Base-by-base conservation (phyloP, 306 rosid genomes). In the Notholithocarpus densiflorus region DNA sequence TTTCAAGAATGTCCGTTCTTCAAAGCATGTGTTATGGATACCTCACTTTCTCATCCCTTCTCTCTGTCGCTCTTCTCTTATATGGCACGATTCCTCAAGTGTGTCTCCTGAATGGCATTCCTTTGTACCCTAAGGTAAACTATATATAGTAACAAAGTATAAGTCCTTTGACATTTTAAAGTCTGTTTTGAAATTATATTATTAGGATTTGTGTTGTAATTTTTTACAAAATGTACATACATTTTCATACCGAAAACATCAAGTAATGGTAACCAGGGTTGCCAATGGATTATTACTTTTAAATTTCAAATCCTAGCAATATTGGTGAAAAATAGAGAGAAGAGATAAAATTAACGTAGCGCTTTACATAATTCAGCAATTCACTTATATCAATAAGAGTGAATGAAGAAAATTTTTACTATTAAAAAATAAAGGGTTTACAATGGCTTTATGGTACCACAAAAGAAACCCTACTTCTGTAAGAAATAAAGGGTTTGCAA, bases 51-150 rank as follows among this genome's bases (percentile, higher is more conserved):
- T 52, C 85, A 61, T 53, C 85, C 71, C 0, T 84, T 0, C 81
- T 80, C 70, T 69, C 83, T 1, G 1, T 81, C 75, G 78, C 43
- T 17, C 74, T 81, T 71, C 75, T 81, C 68, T 54, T 84, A 34
- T 84, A 84, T 48, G 88, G 88, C 52, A 77, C 80, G 43, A 76
- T 84, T 9, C 87, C 88, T 61, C 88, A 84, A 84, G 12, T 81
- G 1, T 84, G 88, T 75, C 79, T 84, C 75, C 76, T 84, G 12
- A 77, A 81, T 69, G 88, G 88, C 75, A 84, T 84, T 18, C 45
- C 85, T 14, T 69, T 84, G 0, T 84, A 81, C 26, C 88, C 88
- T 37, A 81, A 81, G 85, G 84, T 84, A 19, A 71, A 53, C 2
- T 26, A 13, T 48, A 48, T 37, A 13, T 2, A 48, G 17, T 48